Evolutionary conservation across 169 alveolate genomes (phyloP).

Genomic region (Cryptosporidium andersoni): DNA sequence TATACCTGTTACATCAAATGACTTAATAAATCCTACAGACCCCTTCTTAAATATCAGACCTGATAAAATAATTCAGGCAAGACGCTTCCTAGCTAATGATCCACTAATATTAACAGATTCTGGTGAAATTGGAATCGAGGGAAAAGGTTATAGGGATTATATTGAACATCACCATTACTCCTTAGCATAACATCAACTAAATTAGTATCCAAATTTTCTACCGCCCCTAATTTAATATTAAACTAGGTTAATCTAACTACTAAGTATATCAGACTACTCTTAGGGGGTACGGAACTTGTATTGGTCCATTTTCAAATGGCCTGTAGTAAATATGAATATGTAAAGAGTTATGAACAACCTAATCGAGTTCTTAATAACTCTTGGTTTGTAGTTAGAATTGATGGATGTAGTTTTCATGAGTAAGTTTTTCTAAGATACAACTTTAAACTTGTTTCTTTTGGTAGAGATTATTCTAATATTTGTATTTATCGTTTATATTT

Average conservation of each 20-base stretch:
- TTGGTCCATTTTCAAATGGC: conserved; percentile 78
- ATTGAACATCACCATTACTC: conserved; percentile 1
- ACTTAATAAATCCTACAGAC: conserved; percentile 44
- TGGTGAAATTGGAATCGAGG: conserved; percentile 40
- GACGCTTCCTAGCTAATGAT: conserved; percentile 2
- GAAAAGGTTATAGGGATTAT: conserved; percentile 42
- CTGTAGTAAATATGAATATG: conserved; percentile 89
- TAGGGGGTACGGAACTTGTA: background rate
- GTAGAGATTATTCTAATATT: background rate
- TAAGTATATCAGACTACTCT: conserved; percentile 7
- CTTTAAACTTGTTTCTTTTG: background rate
- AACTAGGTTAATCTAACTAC: background rate
- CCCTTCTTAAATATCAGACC: conserved; percentile 64
- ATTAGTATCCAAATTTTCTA: background rate
- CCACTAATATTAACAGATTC: conserved; percentile 27
- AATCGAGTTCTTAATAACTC: conserved; percentile 83
- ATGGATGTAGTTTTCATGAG: conserved; percentile 92
- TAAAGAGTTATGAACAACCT: conserved; percentile 90
- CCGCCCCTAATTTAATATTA: background rate
- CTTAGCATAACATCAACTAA: background rate
- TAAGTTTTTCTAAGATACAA: conserved; percentile 3
- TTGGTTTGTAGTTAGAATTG: conserved; percentile 92
- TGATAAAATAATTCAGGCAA: conserved; percentile 46
- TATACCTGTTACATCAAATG: background rate
- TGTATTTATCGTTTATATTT: background rate